phyloP scores from a whole-genome alignment of 352 stramenopile species.

The Phytophthora uliginosa region DNA sequence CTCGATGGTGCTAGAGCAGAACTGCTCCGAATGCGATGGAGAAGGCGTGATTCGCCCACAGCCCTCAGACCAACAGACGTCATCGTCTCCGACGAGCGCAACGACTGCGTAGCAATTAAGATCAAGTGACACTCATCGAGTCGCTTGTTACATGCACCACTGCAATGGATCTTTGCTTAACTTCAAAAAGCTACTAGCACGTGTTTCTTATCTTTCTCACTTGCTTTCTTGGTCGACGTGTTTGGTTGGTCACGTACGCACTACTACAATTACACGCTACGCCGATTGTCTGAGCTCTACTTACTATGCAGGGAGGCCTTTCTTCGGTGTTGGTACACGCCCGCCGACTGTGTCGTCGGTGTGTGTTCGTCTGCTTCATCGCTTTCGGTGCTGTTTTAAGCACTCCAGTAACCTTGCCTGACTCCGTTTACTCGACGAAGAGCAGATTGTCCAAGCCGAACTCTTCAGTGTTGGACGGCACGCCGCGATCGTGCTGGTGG shows the following conservation, averaged over 20 bases:
- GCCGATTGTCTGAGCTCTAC: constrained; percentile 22
- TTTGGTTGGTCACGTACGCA: constrained; percentile 27
- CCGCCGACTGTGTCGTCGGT: background rate
- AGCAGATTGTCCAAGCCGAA: constrained; percentile 76
- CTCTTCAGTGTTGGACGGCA: constrained; percentile 62
- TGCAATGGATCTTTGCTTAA: constrained; percentile 2
- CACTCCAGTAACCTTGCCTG: background rate
- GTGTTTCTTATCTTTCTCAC: constrained; percentile 15
- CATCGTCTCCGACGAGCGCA: constrained; percentile 4
- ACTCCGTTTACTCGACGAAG: constrained; percentile 65
- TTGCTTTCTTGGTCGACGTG: constrained; percentile 12
- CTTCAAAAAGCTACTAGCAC: constrained; percentile 23
- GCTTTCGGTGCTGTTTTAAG: background rate
- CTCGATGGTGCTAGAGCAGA: constrained; percentile 62
- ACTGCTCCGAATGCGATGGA: constrained; percentile 62
- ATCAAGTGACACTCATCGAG: too few species aligned
- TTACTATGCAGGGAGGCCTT: constrained; percentile 11
- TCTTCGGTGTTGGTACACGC: constrained; percentile 27
- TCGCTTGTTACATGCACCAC: background rate
- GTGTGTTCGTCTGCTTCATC: constrained; percentile 12
- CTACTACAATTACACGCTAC: constrained; percentile 45
- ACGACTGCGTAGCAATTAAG: constrained; percentile 1
- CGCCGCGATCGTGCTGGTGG: constrained; percentile 49
- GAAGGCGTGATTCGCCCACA: constrained; percentile 52
- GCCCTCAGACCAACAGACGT: background rate